Evolutionary conservation across 2,329 filamentous ascomycete genomes (phyloP), one percentile per base, ranked within the genome.

Genomic region (Colletotrichum liriopes): DNA sequence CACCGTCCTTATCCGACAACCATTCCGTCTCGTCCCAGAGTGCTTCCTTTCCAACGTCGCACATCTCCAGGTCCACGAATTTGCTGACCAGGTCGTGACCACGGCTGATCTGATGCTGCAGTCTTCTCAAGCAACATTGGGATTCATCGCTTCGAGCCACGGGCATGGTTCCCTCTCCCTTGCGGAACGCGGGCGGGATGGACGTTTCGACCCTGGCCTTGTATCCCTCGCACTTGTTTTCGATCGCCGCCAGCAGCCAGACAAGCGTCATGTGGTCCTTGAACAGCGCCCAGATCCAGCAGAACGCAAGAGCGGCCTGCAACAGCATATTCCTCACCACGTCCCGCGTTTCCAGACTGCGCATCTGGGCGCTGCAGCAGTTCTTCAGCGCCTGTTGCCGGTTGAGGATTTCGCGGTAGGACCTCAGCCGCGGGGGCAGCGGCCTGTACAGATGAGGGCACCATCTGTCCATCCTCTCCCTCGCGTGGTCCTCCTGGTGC

Each of bases 381-480:
- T 73, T 73, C 20, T 35, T 61, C 39, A 72, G 39, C 51, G 72
- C 72, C 59, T 73, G 72, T 20, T 73, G 68, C 16, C 72, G 69
- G 59, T 73, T 73, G 58, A 73, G 72, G 18, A 73, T 72, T 54
- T 73, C 72, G 37, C 69, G 72, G 12, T 72, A 73, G 14, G 58
- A 72, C 16, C 72, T 69, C 26, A 72, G 55, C 7, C 72, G 68
- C 16, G 69, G 69, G 23, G 69, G 47, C 20, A 20, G 35, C 12
- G 55, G 12, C n/a, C 20, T 45, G 35, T 71, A 71, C 35, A 51
- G n/a, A 35, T 65, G 49, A 8, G 67, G 56, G 45, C 39, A 58
- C 71, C 71, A 73, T 14, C 20, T 71, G 18, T 39, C 35, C 29
- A 49, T 12, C 29, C 29, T 62, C 61, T 51, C 67, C 41, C 66